Base-by-base conservation (phyloP, 2,329 filamentous ascomycete species). In the Sporothrix mexicana region DNA sequence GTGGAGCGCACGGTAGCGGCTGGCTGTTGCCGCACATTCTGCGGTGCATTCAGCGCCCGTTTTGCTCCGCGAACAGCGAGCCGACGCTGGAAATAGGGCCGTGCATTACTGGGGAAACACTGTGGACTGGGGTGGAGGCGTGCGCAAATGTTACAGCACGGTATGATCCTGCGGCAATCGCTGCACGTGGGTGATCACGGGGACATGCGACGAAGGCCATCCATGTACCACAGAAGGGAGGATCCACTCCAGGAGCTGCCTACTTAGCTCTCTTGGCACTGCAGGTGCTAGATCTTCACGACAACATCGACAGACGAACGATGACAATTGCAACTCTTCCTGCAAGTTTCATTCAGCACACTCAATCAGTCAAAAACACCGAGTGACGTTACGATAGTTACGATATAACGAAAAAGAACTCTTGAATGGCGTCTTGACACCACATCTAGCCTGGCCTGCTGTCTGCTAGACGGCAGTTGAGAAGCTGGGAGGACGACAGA, bases 31-130 rank as follows among this genome's bases (percentile, higher is more conserved):
- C 62, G 43, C 43, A n/a, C 70, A 61, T 25, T 25, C 25, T 43
- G 43, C 41, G 41, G 59, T 13, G 17, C 41, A 30, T 45, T 55
- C 70, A 67, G 49, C 10, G 73, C 61, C 73, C 70, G 73, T 72
- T 59, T 64, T 72, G 70, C 57, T 74, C 73, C 73, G 69, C 64
- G 53, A 68, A 66, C 45, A 51, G 43, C 41, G 20, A 53, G 25
- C 70, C 53, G 59, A 72, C 41, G 45, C 45, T 62, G 47, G 45
- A 25, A 20, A 43, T 1, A 53, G 55, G 20, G 23, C 68, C 41
- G 68, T 71, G 68, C 51, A 68, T 70, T 70, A 68, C 68, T 71
- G 45, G 49, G 41, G 25, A 51, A 10, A 68, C 69, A 72, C 72
- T 71, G 72, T 73, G 69, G 47, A 25, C 25, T 15, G 30, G 68